Conservation (phyloP, 352 stramenopile species). For the Phytopythium helicoides region DNA sequence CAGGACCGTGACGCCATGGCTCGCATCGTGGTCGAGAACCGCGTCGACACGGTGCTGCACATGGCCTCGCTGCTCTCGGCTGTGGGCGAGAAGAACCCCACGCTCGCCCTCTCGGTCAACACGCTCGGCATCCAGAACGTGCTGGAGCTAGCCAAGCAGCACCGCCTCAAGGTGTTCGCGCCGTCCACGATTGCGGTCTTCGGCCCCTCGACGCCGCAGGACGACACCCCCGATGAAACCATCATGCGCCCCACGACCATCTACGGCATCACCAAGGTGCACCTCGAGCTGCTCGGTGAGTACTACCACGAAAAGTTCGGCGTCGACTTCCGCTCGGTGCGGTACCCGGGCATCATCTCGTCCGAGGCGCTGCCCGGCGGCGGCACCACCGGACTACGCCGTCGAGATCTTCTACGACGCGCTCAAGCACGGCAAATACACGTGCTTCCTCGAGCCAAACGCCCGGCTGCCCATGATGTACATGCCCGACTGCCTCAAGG, state of each 20-base stretch:
- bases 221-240: slow-evolving; percentile 84
- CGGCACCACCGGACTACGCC: slow-evolving; percentile 89
- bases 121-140: slow-evolving; percentile 90
- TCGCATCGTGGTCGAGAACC: slow-evolving; percentile 86
- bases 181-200: slow-evolving; percentile 92
- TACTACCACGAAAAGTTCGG: slow-evolving; percentile 93
- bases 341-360: slow-evolving; percentile 91
- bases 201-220: slow-evolving; percentile 80
- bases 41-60: slow-evolving; percentile 89
- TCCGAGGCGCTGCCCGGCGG: slow-evolving; percentile 83
- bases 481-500: slow-evolving; percentile 92
- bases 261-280: slow-evolving; percentile 92
- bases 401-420: slow-evolving; percentile 94
- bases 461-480: slow-evolving; percentile 93
- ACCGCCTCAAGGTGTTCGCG: slow-evolving; percentile 87
- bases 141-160: slow-evolving; percentile 84
- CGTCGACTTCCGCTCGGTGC: slow-evolving; percentile 90
- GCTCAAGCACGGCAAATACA: slow-evolving; percentile 86
- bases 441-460: slow-evolving; percentile 79
- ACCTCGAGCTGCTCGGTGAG: slow-evolving; percentile 88
- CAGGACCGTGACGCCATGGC: slow-evolving; percentile 68
- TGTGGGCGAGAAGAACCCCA: slow-evolving; percentile 89
- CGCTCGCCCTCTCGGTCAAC: slow-evolving; percentile 88
- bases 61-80: slow-evolving; percentile 90
- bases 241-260: slow-evolving; percentile 92